Percentiles rank a stretch among this genome's conserved stretches.
phyloP scores from a whole-genome alignment of 805 yeast genomes.

The Nakazawaea ernobii region DNA sequence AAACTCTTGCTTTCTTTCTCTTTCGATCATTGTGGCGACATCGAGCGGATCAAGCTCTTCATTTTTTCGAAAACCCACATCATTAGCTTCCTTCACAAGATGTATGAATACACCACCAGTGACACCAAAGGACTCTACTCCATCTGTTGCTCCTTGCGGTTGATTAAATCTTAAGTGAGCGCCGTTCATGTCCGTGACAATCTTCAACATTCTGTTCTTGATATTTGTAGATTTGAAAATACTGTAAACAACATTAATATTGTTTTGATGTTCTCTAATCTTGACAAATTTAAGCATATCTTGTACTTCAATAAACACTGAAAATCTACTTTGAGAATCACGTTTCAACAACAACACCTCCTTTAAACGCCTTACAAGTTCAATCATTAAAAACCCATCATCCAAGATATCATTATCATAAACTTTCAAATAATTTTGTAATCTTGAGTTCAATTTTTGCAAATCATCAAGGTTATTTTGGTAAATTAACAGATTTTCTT shows the following conservation, averaged over 20 bases:
- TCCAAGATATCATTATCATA: constrained; percentile 5
- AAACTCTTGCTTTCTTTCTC: too few relatives aligned
- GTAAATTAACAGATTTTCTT: constrained; percentile 1
- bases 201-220: background rate
- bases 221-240: background rate
- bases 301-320: constrained; percentile 5
- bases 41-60: background rate
- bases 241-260: constrained; percentile 1
- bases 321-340: background rate
- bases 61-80: background rate
- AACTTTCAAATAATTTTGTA: constrained; percentile 5
- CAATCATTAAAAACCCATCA: constrained; percentile 2
- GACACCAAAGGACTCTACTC: constrained; percentile 3
- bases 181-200: constrained; percentile 3
- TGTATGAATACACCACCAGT: constrained; percentile 2
- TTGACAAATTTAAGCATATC: background rate
- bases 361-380: constrained; percentile 1
- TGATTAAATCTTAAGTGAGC: background rate
- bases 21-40: background rate
- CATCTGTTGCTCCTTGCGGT: background rate
- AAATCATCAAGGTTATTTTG: background rate
- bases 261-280: background rate
- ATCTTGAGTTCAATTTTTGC: background rate
- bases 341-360: background rate
- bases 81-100: constrained; percentile 1